Conservation (phyloP, 148 eudicot species). For the Simmondsia chinensis region DNA sequence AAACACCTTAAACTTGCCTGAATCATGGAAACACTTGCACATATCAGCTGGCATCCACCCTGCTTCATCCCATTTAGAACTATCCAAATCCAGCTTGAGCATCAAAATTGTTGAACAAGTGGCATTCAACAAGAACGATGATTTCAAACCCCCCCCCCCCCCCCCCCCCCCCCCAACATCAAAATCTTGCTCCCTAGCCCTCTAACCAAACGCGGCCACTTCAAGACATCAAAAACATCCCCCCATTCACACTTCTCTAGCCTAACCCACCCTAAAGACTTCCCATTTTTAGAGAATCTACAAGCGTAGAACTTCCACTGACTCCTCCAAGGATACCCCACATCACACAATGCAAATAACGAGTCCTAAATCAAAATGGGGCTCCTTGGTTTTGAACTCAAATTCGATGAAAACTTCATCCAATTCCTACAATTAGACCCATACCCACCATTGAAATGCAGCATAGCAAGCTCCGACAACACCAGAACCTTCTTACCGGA, state of each 20-base stretch:
- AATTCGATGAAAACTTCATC: slow-evolving; percentile 75
- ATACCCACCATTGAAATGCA: slow-evolving; percentile 26
- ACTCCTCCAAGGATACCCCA: slow-evolving; percentile 75
- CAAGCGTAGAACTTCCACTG: slow-evolving; percentile 72
- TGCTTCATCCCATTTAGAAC: slow-evolving; percentile 85
- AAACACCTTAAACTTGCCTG: slow-evolving; percentile 87
- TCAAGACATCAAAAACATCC: slow-evolving; percentile 72
- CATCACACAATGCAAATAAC: slow-evolving; percentile 57
- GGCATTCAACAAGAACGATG: slow-evolving; percentile 57
- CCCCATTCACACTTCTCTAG: slow-evolving; percentile 76
- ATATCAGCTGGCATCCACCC: slow-evolving; percentile 81
- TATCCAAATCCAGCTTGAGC: slow-evolving; percentile 65
- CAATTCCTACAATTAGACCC: slow-evolving; percentile 25
- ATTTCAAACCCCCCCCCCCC: no score
- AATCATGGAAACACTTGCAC: slow-evolving; percentile 58
- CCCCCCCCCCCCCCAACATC: slow-evolving; percentile 88
- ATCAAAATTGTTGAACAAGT: slow-evolving; percentile 69
- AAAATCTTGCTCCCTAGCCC: slow-evolving; percentile 40
- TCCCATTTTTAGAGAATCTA: slow-evolving; percentile 13
- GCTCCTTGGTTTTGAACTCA: slow-evolving; percentile 77
- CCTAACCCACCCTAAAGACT: slow-evolving; percentile 41
- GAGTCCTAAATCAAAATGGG: slow-evolving; percentile 42
- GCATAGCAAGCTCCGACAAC: slow-evolving; percentile 60
- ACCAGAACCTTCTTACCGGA: slow-evolving; percentile 42
- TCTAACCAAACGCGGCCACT: slow-evolving; percentile 57